These are phyloP conservation scores for Apophysomyces sp. DNA, from an alignment of 371 early-diverging fungal genomes.

Conservation along the genomic window DNA sequence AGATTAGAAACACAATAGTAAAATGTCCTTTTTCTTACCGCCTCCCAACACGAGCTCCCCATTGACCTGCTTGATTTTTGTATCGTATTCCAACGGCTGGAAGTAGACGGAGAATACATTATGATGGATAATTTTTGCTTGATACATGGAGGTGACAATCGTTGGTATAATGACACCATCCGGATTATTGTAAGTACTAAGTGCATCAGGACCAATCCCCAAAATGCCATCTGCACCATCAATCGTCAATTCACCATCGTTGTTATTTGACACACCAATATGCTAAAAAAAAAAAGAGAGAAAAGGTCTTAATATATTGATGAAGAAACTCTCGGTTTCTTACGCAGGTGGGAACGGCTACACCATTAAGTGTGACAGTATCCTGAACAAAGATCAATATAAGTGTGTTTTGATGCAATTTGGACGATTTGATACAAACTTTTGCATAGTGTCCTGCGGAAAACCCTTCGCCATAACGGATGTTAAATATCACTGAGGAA, in stretches of 20 bases:
- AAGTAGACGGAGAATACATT: conserved; percentile 44
- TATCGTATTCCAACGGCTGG: conserved; percentile 17
- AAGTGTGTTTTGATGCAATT: background rate
- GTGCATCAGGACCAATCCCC: conserved; percentile 40
- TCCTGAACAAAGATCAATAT: conserved; percentile 14
- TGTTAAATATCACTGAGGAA: conserved; percentile 20
- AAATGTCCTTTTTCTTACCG: conserved; percentile 19
- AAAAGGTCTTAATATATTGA: too few relatives aligned
- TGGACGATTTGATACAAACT: background rate
- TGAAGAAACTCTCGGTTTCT: background rate
- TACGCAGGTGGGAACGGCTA: conserved; percentile 29
- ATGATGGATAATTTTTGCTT: conserved; percentile 25
- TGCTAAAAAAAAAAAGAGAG: conserved; percentile 12
- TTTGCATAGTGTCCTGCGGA: conserved; percentile 34
- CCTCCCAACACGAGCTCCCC: conserved; percentile 48
- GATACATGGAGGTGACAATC: conserved; percentile 32
- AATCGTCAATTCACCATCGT: conserved; percentile 43
- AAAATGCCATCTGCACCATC: conserved; percentile 44
- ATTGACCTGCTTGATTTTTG: conserved; percentile 24
- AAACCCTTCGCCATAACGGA: conserved; percentile 45
- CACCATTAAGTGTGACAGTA: conserved; percentile 26
- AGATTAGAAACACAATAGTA: too few relatives aligned
- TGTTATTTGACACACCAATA: conserved; percentile 39
- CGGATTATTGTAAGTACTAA: conserved; percentile 35
- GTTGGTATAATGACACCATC: conserved; percentile 30